Conservation (phyloP, 2,329 filamentous ascomycete genomes). For the Botryosphaeria dothidea region DNA sequence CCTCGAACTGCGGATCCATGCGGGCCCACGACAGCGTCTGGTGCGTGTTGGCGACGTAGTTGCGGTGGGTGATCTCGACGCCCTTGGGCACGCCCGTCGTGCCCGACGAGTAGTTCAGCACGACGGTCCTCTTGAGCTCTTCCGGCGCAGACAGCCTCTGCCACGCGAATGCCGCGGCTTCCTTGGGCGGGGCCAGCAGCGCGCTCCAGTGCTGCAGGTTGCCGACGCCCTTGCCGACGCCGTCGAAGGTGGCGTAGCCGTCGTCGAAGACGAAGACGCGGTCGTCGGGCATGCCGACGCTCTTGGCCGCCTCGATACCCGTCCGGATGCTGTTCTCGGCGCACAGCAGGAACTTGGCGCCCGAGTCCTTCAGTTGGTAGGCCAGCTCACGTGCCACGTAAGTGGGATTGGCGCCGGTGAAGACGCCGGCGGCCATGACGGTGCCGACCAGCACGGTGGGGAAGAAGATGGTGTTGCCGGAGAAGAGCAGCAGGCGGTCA, state of each 20-base stretch:
- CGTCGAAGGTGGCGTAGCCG: constrained; percentile 44
- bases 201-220: constrained; percentile 63
- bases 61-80: constrained; percentile 76
- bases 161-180: constrained; percentile 65
- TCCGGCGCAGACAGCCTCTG: constrained; percentile 53
- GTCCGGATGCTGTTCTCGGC: constrained; percentile 61
- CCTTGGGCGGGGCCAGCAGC: constrained; percentile 52
- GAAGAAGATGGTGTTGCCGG: constrained; percentile 72
- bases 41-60: constrained; percentile 70
- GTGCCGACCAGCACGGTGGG: constrained; percentile 70
- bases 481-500: constrained; percentile 73
- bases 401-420: constrained; percentile 72
- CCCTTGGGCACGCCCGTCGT: constrained; percentile 84
- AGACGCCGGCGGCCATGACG: constrained; percentile 76
- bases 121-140: constrained; percentile 57
- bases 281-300: constrained; percentile 56
- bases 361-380: constrained; percentile 73
- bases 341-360: constrained; percentile 67
- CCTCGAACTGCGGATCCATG: constrained; percentile 52
- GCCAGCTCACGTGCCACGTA: constrained; percentile 72
- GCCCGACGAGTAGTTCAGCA: constrained; percentile 77
- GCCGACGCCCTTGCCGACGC: constrained; percentile 33
- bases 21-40: constrained; percentile 56
- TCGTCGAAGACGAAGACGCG: constrained; percentile 64
- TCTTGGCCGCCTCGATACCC: constrained; percentile 65